Conservation (phyloP, 1,284 basidiomycete species). For the Paramarasmius palmivorus region DNA sequence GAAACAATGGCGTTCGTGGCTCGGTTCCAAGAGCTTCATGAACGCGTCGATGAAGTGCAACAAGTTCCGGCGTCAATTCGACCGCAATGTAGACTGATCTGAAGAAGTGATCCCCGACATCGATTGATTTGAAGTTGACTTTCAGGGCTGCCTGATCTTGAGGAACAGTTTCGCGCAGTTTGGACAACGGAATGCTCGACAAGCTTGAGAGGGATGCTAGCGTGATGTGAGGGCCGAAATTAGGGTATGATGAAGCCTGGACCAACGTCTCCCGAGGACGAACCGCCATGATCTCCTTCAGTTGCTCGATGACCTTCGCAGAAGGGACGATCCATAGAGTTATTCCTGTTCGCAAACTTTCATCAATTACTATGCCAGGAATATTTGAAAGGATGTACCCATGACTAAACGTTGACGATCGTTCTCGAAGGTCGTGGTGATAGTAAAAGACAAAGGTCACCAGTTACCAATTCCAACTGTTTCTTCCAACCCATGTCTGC, state of each 20-base stretch:
- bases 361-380: background rate
- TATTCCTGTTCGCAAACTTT: slow-evolving; percentile 12
- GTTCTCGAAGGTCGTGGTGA: background rate
- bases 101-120: slow-evolving; percentile 62
- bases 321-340: slow-evolving; percentile 55
- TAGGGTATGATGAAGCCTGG: slow-evolving; percentile 50
- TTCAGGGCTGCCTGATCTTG: slow-evolving; percentile 30
- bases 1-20: slow-evolving; percentile 53
- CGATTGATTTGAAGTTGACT: slow-evolving; percentile 53
- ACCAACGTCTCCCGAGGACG: slow-evolving; percentile 23
- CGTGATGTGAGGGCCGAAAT: slow-evolving; percentile 69
- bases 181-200: slow-evolving; percentile 23
- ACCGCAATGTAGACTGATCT: slow-evolving; percentile 67
- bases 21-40: slow-evolving; percentile 41
- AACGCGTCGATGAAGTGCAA: slow-evolving; percentile 49
- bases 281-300: slow-evolving; percentile 37
- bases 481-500: slow-evolving; percentile 5
- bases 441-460: background rate
- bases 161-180: slow-evolving; percentile 44
- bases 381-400: background rate
- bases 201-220: slow-evolving; percentile 50
- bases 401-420: background rate
- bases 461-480: background rate
- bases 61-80: slow-evolving; percentile 43
- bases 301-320: slow-evolving; percentile 25